phyloP scores from a whole-genome alignment of 2,329 filamentous ascomycete species.

The Beauveria sp. region DNA sequence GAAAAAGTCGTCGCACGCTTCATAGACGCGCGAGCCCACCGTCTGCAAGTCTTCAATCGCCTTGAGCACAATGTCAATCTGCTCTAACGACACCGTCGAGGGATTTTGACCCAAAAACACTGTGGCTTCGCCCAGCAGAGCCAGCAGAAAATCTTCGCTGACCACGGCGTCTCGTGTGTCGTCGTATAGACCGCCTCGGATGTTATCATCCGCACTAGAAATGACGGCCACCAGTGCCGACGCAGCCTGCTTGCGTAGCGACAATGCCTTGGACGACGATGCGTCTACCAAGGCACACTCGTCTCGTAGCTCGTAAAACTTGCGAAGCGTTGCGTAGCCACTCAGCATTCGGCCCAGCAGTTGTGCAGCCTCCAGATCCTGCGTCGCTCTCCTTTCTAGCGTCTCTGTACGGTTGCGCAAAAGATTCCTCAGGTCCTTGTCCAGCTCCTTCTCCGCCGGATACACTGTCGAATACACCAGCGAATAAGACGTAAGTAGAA shows the following conservation, averaged over 20 bases:
- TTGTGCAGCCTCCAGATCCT: constrained; percentile 74
- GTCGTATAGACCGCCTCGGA: constrained; percentile 85
- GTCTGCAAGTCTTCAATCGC: constrained; percentile 75
- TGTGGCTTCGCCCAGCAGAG: constrained; percentile 75
- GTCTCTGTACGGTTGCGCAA: constrained; percentile 65
- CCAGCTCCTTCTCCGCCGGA: constrained; percentile 63
- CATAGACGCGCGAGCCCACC: constrained; percentile 63
- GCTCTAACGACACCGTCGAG: constrained; percentile 55
- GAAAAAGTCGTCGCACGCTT: constrained; percentile 72
- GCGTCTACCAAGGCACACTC: constrained; percentile 21
- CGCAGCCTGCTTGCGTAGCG: constrained; percentile 61
- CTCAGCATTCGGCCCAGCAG: constrained; percentile 80
- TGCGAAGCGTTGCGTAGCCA: constrained; percentile 84
- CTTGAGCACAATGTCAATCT: constrained; percentile 69
- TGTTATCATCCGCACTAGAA: constrained; percentile 78
- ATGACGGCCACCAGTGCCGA: constrained; percentile 75
- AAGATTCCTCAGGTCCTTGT: constrained; percentile 61
- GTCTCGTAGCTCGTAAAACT: constrained; percentile 86
- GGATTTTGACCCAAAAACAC: constrained; percentile 59
- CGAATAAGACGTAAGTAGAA: constrained; percentile 80
- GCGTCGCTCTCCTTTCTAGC: constrained; percentile 61
- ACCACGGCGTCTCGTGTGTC: constrained; percentile 73
- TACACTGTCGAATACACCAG: constrained; percentile 78
- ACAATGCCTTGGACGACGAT: constrained; percentile 37
- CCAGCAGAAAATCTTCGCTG: constrained; percentile 78